Evolutionary conservation across 805 yeast genomes (phyloP).

Genomic region (Barnettozyma californica): DNA sequence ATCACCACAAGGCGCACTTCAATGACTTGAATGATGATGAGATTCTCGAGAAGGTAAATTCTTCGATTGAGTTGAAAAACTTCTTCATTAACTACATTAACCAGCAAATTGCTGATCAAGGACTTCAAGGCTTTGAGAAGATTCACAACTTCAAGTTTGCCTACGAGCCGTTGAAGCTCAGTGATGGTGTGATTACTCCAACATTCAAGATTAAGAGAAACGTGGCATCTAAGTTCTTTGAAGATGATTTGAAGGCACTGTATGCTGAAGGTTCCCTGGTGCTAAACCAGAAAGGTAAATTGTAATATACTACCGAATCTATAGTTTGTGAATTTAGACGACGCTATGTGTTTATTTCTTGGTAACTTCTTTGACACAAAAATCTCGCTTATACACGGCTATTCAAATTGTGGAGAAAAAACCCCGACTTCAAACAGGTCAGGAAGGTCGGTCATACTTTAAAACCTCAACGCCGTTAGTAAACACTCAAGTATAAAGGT

Average conservation of each 20-base stretch:
- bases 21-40: conserved; percentile 4
- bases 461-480: background rate
- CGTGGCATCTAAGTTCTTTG: conserved; percentile 34
- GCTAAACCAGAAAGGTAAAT: conserved; percentile 6
- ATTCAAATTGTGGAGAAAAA: background rate
- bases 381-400: background rate
- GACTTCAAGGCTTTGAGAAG: conserved; percentile 46
- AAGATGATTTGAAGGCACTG: conserved; percentile 32
- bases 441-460: background rate
- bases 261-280: conserved; percentile 36
- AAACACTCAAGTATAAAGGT: background rate
- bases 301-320: background rate
- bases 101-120: conserved; percentile 8
- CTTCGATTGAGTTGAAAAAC: conserved; percentile 1
- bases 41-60: conserved; percentile 7
- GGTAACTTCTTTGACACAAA: background rate
- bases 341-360: background rate
- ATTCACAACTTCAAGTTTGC: conserved; percentile 39
- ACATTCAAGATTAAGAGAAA: conserved; percentile 43
- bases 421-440: background rate
- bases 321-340: background rate
- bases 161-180: conserved; percentile 46
- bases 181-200: conserved; percentile 50
- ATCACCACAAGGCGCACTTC: background rate
- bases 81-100: conserved; percentile 10